A percentile compares a stretch with the other conserved stretches of the same genome.
Conservation (phyloP, 768 basidiomycete species). For the Suillus tomentosus region DNA sequence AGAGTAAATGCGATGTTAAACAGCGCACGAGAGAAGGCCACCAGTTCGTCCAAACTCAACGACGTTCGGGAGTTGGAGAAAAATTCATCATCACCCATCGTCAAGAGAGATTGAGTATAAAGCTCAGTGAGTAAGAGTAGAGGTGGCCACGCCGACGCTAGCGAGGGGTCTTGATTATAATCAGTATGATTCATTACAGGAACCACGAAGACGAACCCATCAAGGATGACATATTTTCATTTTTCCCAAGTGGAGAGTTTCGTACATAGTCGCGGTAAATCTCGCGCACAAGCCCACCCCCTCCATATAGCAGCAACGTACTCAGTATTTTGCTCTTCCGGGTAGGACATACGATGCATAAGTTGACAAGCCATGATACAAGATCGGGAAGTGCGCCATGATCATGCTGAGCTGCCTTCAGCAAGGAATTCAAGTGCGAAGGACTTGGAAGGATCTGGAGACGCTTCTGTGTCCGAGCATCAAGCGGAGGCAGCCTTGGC, state of each 20-base stretch:
- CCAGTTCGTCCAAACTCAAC: conserved; percentile 79
- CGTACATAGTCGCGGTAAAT: conserved; percentile 72
- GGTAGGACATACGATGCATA: conserved; percentile 62
- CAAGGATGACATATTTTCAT: conserved; percentile 42
- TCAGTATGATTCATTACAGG: conserved; percentile 6
- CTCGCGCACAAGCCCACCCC: conserved; percentile 70
- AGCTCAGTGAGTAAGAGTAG: conserved; percentile 79
- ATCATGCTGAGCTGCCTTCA: conserved; percentile 45
- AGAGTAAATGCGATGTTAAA: conserved; percentile 84
- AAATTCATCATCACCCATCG: conserved; percentile 98
- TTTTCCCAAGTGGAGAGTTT: conserved; percentile 59
- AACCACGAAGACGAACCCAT: conserved; percentile 37
- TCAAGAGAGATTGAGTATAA: conserved; percentile 81
- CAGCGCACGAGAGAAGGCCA: conserved; percentile 71
- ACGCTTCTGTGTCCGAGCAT: conserved; percentile 63
- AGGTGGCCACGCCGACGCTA: conserved; percentile 58
- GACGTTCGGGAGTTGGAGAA: conserved; percentile 76
- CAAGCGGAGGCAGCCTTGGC: conserved; percentile 44
- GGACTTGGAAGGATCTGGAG: conserved; percentile 57
- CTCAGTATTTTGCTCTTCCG: conserved; percentile 60
- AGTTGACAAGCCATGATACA: conserved; percentile 57
- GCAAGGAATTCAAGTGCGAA: conserved; percentile 54
- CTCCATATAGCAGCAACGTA: conserved; percentile 49
- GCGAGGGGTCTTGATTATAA: conserved; percentile 42
- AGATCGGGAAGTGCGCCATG: conserved; percentile 46